Base-by-base conservation (phyloP, 306 rosid species). In the Cercis canadensis region DNA sequence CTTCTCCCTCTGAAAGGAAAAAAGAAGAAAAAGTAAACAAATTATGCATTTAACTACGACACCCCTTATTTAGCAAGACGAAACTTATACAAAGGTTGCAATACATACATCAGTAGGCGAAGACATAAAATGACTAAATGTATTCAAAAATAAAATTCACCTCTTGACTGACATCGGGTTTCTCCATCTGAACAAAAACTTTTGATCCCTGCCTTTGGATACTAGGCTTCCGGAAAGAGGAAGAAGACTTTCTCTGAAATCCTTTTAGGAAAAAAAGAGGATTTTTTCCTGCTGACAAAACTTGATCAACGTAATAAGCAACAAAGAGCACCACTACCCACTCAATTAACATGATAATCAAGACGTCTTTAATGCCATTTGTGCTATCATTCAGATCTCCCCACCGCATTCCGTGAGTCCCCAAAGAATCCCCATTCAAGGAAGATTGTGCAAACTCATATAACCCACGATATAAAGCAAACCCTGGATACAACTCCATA, bases 381-480 rank as follows among this genome's bases (percentile, higher is more conserved):
- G 67, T n/a, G 65, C 84, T 75, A 49, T 85, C 78, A 51, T 70
- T 88, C 77, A 92, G 80, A 75, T 92, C 81, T 16, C 74, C 70
- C 98, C 98, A 90, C 9, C 82, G 80, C 96, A 92, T 90, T 14
- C 96, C 98, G 70, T 82, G 56, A 41, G 87, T 88, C 55, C 87
- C 96, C 78, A 77, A 62, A 57, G 45, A 43, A 65, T 82, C 74
- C 8, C 82, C 91, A 14, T 2, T 78, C 54, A 85, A 80, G 67
- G 97, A 65, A 67, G 77, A 79, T 64, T 82, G 80, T 2, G 92
- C 68, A 57, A 92, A 77, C 83, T 92, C 98, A 46, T 87, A 88
- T 65, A 92, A 43, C 56, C 98, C 97, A 11, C 98, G 88, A 65
- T 82, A 90, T 57, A 92, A 78, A 57, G 96, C 59, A 68, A 92